phyloP scores from a whole-genome alignment of 768 basidiomycete species.

The Megacollybia marginata region DNA sequence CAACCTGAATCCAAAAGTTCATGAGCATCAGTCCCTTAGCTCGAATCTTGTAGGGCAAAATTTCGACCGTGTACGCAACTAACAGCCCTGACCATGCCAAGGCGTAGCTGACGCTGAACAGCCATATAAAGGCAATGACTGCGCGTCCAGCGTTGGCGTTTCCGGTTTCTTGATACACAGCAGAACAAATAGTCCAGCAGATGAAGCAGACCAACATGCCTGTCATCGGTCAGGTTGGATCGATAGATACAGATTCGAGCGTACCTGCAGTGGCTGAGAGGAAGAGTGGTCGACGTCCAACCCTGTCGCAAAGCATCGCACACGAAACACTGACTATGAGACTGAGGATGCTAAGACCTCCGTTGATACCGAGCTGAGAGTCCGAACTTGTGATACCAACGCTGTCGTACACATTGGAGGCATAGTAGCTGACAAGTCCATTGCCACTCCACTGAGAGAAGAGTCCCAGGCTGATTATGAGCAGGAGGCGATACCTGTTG shows the following conservation, averaged over 20 bases:
- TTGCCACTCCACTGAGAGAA: constrained; percentile 57
- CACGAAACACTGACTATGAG: constrained; percentile 45
- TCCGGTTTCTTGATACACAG: constrained; percentile 25
- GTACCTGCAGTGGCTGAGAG: constrained; percentile 1
- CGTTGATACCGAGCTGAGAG: constrained; percentile 31
- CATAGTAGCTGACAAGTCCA: constrained; percentile 35
- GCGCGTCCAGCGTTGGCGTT: constrained; percentile 31
- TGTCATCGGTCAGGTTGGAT: constrained; percentile 1
- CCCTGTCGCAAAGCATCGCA: constrained; percentile 39
- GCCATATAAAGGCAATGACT: constrained; percentile 51
- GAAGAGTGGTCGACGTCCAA: constrained; percentile 45
- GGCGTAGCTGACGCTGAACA: constrained; percentile 50
- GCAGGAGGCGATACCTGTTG: constrained; percentile 46
- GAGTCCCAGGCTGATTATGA: constrained; percentile 51
- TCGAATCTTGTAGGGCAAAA: constrained; percentile 51
- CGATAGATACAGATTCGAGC: neutral
- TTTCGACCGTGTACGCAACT: constrained; percentile 51
- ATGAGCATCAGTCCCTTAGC: constrained; percentile 54
- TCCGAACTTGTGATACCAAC: constrained; percentile 38
- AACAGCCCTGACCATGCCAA: constrained; percentile 17
- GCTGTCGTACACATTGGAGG: constrained; percentile 44
- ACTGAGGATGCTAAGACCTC: constrained; percentile 47
- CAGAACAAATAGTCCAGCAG: constrained; percentile 37
- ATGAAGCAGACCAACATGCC: constrained; percentile 39
- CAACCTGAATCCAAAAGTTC: constrained; percentile 43